These are phyloP conservation scores for Erucastrum elatum DNA, from an alignment of 345 rosid species.

Conservation along the genomic window DNA sequence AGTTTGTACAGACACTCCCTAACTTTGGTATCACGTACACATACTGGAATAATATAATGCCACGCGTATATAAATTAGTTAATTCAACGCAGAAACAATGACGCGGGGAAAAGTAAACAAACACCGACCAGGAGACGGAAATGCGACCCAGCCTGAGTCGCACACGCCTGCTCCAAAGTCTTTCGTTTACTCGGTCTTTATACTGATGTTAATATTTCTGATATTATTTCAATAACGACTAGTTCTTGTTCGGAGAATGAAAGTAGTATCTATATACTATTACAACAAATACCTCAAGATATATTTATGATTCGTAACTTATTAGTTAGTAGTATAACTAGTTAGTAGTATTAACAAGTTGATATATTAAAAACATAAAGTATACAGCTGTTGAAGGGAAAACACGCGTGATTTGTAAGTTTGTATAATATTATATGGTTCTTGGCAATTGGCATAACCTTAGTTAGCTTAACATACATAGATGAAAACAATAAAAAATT, in stretches of 20 bases:
- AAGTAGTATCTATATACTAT: neutral
- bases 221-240: constrained; percentile 18
- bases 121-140: constrained; percentile 27
- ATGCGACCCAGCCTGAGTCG: constrained; percentile 28
- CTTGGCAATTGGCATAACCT: neutral
- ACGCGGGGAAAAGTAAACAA: constrained; percentile 40
- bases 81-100: neutral
- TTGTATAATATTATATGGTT: neutral
- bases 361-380: neutral
- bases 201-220: neutral
- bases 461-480: neutral
- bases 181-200: constrained; percentile 24
- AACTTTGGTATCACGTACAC: neutral
- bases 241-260: neutral
- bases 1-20: neutral
- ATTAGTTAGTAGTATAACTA: neutral
- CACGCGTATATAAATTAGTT: neutral
- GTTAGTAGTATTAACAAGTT: neutral
- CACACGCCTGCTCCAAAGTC: constrained; percentile 27
- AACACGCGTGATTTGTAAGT: neutral
- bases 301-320: neutral
- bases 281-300: neutral
- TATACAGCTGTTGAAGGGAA: too few relatives aligned
- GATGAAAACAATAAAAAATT: neutral
- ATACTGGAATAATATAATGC: neutral